Conservation (phyloP, 1,284 basidiomycete genomes). For the Cutaneotrichosporon spelunceum region DNA sequence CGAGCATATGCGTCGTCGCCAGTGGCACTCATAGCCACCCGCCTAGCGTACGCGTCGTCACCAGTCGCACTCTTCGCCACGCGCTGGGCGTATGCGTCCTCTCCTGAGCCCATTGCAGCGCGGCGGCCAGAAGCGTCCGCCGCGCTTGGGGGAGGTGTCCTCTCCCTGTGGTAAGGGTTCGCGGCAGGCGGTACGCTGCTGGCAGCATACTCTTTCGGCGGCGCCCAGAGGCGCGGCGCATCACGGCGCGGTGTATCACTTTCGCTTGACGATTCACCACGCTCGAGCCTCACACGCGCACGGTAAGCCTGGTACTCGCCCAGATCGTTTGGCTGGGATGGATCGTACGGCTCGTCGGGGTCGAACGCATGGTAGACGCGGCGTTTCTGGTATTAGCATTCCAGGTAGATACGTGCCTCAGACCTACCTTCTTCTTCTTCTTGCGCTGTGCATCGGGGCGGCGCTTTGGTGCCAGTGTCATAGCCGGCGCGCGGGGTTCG, state of each 20-base stretch:
- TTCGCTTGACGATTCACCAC: slow-evolving; percentile 31
- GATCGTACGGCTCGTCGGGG: slow-evolving; percentile 50
- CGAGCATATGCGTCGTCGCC: slow-evolving; percentile 47
- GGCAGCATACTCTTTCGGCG: slow-evolving; percentile 38
- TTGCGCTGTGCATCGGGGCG: slow-evolving; percentile 10
- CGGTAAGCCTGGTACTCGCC: slow-evolving; percentile 49
- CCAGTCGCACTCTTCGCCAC: slow-evolving; percentile 18
- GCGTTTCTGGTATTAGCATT: slow-evolving; percentile 13
- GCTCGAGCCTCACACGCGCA: slow-evolving; percentile 39
- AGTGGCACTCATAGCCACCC: not conserved
- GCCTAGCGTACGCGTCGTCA: slow-evolving; percentile 31
- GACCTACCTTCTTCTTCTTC: slow-evolving; percentile 45
- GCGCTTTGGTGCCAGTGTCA: slow-evolving; percentile 35
- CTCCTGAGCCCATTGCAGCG: slow-evolving; percentile 16
- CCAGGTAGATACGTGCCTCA: no score
- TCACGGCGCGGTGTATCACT: slow-evolving; percentile 46
- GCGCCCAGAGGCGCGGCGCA: slow-evolving; percentile 48
- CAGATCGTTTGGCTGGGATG: slow-evolving; percentile 49
- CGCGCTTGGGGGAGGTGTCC: not conserved
- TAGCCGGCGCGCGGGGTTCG: slow-evolving; percentile 37
- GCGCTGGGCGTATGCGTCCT: slow-evolving; percentile 31
- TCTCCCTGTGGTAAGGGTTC: not conserved
- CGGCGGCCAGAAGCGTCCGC: not conserved
- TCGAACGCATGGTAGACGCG: slow-evolving; percentile 40
- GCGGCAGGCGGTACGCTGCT: not conserved